These are phyloP conservation scores for Acanthochlamys bracteata DNA, from an alignment of 106 monocot species.

Conservation along the genomic window DNA sequence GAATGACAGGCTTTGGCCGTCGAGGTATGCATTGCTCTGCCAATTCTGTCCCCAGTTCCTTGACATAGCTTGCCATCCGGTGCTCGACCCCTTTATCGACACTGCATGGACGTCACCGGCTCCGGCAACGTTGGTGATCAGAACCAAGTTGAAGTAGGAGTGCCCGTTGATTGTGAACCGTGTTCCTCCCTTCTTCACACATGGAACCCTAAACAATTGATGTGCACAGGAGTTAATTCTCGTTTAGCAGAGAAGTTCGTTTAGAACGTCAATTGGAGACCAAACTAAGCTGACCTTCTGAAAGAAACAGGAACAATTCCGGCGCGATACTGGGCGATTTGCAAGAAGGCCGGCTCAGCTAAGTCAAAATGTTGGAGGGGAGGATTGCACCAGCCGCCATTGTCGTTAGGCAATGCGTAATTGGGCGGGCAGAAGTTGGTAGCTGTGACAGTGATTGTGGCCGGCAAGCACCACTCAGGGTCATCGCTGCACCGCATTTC, in stretches of 20 bases:
- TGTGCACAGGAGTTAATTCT: too few species aligned
- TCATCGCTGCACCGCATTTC: slow-evolving; percentile 41
- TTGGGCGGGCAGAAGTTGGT: slow-evolving; percentile 80
- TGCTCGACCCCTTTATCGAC: slow-evolving; percentile 43
- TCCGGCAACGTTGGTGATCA: slow-evolving; percentile 49
- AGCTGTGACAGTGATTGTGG: slow-evolving; percentile 44
- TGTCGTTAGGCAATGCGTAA: slow-evolving; percentile 40
- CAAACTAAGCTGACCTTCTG: slow-evolving; percentile 16
- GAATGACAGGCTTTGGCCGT: slow-evolving; percentile 55
- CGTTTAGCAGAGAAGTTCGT: too few species aligned
- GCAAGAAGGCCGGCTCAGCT: slow-evolving; percentile 56
- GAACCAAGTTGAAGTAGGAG: slow-evolving; percentile 58
- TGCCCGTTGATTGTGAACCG: slow-evolving; percentile 59
- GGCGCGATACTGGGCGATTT: slow-evolving; percentile 60
- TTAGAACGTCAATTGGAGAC: too few species aligned
- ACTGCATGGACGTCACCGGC: slow-evolving; percentile 50
- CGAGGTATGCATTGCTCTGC: slow-evolving; percentile 53
- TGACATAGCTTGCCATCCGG: slow-evolving; percentile 55
- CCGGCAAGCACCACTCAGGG: slow-evolving; percentile 45
- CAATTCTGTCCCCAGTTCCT: slow-evolving; percentile 69
- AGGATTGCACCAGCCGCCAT: slow-evolving; percentile 83
- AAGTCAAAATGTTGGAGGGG: slow-evolving; percentile 65
- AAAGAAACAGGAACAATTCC: slow-evolving; percentile 66
- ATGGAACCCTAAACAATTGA: slow-evolving; percentile 28
- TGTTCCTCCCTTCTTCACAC: slow-evolving; percentile 47